Evolutionary conservation across 1,139 yeast genomes (phyloP), one percentile per base, ranked within the genome.

Genomic region (Pneumocystis carinii): DNA sequence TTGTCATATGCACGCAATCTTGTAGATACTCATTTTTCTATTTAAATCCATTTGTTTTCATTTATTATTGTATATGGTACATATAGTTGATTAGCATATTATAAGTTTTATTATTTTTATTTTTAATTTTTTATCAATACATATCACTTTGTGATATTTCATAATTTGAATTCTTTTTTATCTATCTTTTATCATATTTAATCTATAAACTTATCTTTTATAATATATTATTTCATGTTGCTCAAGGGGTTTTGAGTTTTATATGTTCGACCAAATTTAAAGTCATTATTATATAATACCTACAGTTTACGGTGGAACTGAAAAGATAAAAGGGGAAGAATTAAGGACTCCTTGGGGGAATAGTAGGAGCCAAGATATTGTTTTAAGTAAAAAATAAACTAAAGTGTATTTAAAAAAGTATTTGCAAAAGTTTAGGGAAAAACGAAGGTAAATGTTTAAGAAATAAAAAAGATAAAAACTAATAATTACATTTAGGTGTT

Each of bases 1-100:
- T 75, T 83, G 6, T 81, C 65, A 41, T 61, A 59, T 41, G 70
- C 70, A 10, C 55, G 55, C 24, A 48, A 24, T 48, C 55, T 48
- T 48, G 55, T 48, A 24, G 55, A 48, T 48, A 48, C 55, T 48
- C 27, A 48, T 3, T 29, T 48, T 48, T 48, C 55, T 48, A 48
- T 48, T 24, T 48, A 14, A 48, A 48, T 24, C 19, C 19, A 8
- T 19, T 10, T 19, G 14, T 48, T 19, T 24, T 12, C 24, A 42
- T 24, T 17, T 15, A 32, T 32, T 32, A 32, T 17, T 48, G n/a
- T 24, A 24, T 48, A 48, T 48, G 4, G 19, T 48, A 6, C 27
- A 12, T 48, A n/a, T 17, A 15, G 12, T 41, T n/a, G 12, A n/a
- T n/a, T 48, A 48, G 7, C 27, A 48, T 14, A 48, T 24, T 24